phyloP scores from a whole-genome alignment of 2,329 filamentous ascomycete genomes.

The Aureobasidium lini region DNA sequence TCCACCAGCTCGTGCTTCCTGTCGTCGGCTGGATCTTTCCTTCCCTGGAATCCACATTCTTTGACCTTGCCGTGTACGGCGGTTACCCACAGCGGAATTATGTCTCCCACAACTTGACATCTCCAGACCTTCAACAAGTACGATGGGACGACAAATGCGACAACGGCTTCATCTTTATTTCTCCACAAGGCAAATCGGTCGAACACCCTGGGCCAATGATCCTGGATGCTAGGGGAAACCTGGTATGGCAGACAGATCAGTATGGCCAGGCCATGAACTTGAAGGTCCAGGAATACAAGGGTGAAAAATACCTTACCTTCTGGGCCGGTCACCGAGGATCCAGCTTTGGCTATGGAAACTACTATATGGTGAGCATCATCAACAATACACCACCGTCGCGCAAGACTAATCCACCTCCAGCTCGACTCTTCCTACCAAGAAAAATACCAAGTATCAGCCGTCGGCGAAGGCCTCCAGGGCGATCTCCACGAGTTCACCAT shows the following conservation, averaged over 20 bases:
- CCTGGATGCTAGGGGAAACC: conserved; percentile 26
- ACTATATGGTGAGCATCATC: conserved; percentile 18
- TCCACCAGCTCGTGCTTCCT: conserved; percentile 25
- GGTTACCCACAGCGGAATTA: conserved; percentile 23
- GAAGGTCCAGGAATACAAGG: conserved; percentile 29
- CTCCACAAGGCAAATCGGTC: conserved; percentile 25
- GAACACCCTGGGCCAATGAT: conserved; percentile 28
- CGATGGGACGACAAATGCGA: conserved; percentile 27
- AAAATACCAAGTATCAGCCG: conserved; percentile 23
- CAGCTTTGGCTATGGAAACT: conserved; percentile 15
- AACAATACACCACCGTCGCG: conserved; percentile 17
- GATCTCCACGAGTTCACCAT: conserved; percentile 39
- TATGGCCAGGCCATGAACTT: conserved; percentile 26
- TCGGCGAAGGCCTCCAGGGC: conserved; percentile 28
- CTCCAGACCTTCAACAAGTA: conserved; percentile 21
- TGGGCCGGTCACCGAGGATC: conserved; percentile 30
- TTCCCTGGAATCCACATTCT: conserved; percentile 22
- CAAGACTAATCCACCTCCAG: conserved; percentile 16
- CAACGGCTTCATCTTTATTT: conserved; percentile 23
- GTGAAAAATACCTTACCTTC: conserved; percentile 31
- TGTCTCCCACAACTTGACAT: conserved; percentile 23
- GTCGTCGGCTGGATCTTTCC: conserved; percentile 25
- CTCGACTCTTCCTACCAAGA: conserved; percentile 25
- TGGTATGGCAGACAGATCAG: conserved; percentile 29
- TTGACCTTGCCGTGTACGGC: conserved; percentile 27